Evolutionary conservation across 176 grass and related monocot species (phyloP), one percentile per base, ranked within the genome.

Genomic region (Elaeis guineensis): DNA sequence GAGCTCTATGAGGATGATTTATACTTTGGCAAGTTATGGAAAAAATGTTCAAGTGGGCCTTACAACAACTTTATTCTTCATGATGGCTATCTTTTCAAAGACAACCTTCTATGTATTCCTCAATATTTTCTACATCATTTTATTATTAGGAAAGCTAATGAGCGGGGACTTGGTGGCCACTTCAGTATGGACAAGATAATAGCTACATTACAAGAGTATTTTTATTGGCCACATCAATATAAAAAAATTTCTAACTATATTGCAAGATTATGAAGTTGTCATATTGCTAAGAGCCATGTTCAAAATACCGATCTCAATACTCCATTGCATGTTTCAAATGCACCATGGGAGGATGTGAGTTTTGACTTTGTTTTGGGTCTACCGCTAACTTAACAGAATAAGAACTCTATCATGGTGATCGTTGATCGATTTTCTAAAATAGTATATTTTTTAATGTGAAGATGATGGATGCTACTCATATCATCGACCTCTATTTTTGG

Each of bases 261-360:
- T 25, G 0, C 25, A 25, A 25, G 25, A 2, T 25, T 1, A 0
- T 2, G 25, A 2, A 25, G 0, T 25, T 25, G 25, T 25, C 54
- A 55, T 55, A 17, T 55, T 19, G 54, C 54, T 55, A 55, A 55
- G n/a, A 55, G 54, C n/a, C 54, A 55, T 55, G 18, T 17, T 55
- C 15, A 55, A 55, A 55, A 21, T 55, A 55, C 18, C 5, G 15
- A 18, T 18, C 18, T 55, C 54, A 22, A 55, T 11, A 22, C n/a
- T 55, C 54, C 54, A 55, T 55, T 55, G 3, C 54, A 0, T 2
- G 54, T 55, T 55, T 18, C 4, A 5, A 55, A 55, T 55, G 54
- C 54, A 55, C 54, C n/a, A 5, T 55, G 17, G 17, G 54, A 21
- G 15, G 54, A 55, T 55, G 18, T 55, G n/a, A n/a, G 54, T 20